Evolutionary conservation across 192 early-diverging fungal species (phyloP), one percentile per base, ranked within the genome.

Genomic region (Jimgerdemannia flammicorona): DNA sequence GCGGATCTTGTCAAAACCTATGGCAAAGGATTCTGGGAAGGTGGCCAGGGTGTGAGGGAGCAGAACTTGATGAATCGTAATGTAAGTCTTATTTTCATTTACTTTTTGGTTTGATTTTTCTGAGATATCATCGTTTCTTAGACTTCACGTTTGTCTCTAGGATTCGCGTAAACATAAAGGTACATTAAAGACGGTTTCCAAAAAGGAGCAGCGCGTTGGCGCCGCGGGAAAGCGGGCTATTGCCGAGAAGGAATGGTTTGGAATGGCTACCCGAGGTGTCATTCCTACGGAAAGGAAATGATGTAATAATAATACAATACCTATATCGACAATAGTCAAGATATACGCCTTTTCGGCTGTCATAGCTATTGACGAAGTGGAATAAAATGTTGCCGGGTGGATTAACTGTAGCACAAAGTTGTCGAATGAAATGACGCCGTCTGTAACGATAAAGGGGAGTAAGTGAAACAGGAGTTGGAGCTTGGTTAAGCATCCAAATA

Each of bases 1-100:
- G 81, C 86, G 69, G 89, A 88, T 72, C 82, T 93, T 29, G 76
- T 87, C 40, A 86, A 83, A 40, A 81, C 74, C 3, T 40, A 77
- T 3, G 85, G 84, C 49, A 89, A 87, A 3, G 84, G 87, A 4
- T 97, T 93, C 73, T 98, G 96, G 96, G 94, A 98, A 81, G 96
- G 95, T 65, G 95, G 96, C 11, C 84, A 92, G 40, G 96, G 96
- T 4, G 92, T 92, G 29, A 83, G 96, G 4, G 90, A 96, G 72
- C 82, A 81, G 54, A 73, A 72, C 6, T 72, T 81, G 29, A 96
- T 98, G 96, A 93, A 82, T 72, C 80, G 89, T 43, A 95, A 93
- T 81, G 95, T 77, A 77, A 75, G 39, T 59, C 6, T 10, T 59
- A 59, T 14, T 59, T 59, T 59, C 14, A 10, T 59, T 2, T 0